Percentiles rank a stretch among this genome's conserved stretches.
phyloP scores from a whole-genome alignment of 805 yeast species.

The Wickerhamomyces tratensis region DNA sequence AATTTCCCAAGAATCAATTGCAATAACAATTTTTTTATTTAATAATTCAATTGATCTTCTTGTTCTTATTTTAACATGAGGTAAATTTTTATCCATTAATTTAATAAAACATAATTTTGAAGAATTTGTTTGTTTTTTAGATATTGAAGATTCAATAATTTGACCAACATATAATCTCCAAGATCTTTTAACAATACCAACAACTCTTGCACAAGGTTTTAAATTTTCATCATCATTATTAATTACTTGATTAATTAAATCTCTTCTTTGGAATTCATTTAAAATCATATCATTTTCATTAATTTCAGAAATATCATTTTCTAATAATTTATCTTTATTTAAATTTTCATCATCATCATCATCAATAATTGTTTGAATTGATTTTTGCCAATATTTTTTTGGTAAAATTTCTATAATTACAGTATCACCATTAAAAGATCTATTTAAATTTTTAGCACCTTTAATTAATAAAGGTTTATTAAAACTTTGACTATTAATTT shows the following conservation, averaged over 20 bases:
- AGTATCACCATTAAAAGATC: constrained; percentile 87
- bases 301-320: constrained; percentile 34
- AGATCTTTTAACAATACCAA: constrained; percentile 78
- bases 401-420: constrained; percentile 90
- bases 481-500: constrained; percentile 60
- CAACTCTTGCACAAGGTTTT: constrained; percentile 92
- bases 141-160: constrained; percentile 68
- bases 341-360: constrained; percentile 35
- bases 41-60: constrained; percentile 73
- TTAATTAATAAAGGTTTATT: constrained; percentile 73
- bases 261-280: constrained; percentile 36
- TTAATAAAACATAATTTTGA: constrained; percentile 74
- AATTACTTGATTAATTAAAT: constrained; percentile 71
- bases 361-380: constrained; percentile 71
- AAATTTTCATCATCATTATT: constrained; percentile 44
- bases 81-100: constrained; percentile 83
- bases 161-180: constrained; percentile 98
- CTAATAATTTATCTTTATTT: constrained; percentile 25
- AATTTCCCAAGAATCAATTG: constrained; percentile 88
- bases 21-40: constrained; percentile 87
- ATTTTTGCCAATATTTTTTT: constrained; percentile 77
- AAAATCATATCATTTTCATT: constrained; percentile 47
- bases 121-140: constrained; percentile 48
- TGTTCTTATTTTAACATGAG: constrained; percentile 79
- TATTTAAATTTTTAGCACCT: constrained; percentile 78